phyloP scores from a whole-genome alignment of 1,284 basidiomycete species.

The Microstroma glucosiphilum region DNA sequence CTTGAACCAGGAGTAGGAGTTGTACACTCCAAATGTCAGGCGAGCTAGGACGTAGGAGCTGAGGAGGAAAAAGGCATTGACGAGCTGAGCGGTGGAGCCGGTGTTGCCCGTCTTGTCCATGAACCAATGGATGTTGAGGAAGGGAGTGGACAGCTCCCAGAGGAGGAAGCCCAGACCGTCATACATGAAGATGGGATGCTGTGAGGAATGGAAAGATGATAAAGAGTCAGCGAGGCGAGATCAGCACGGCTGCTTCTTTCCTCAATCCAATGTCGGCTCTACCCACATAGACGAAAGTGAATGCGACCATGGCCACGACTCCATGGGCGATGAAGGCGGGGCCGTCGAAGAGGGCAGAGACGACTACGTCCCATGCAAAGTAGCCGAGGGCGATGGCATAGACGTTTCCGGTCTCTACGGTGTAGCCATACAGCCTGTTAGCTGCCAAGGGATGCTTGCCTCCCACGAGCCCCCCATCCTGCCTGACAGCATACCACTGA shows the following conservation, averaged over 20 bases:
- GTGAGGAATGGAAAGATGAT: background rate
- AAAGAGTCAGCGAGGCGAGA: background rate
- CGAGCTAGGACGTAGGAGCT: constrained; percentile 47
- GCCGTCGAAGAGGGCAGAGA: constrained; percentile 45
- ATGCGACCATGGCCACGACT: constrained; percentile 42
- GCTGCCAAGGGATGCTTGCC: constrained; percentile 22
- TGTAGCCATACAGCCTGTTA: constrained; percentile 46
- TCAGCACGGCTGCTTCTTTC: too few species aligned
- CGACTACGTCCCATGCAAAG: constrained; percentile 47
- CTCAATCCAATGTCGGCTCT: background rate
- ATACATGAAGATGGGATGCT: constrained; percentile 51
- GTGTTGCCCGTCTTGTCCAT: constrained; percentile 52
- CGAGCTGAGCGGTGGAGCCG: constrained; percentile 45
- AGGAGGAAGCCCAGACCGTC: constrained; percentile 51
- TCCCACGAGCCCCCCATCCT: constrained; percentile 24
- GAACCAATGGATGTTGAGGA: constrained; percentile 54
- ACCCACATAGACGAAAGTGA: constrained; percentile 38
- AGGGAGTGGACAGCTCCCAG: constrained; percentile 50
- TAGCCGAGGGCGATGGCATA: constrained; percentile 47
- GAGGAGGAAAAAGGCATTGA: constrained; percentile 50
- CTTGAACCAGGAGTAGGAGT: constrained; percentile 38
- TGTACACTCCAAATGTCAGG: constrained; percentile 49
- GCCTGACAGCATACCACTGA: constrained; percentile 30
- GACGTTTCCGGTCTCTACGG: constrained; percentile 30
- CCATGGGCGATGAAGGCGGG: constrained; percentile 52